A percentile compares a stretch with the other conserved stretches of the same genome.
phyloP scores from a whole-genome alignment of 805 yeast species.

The Ogataea ganodermae region DNA sequence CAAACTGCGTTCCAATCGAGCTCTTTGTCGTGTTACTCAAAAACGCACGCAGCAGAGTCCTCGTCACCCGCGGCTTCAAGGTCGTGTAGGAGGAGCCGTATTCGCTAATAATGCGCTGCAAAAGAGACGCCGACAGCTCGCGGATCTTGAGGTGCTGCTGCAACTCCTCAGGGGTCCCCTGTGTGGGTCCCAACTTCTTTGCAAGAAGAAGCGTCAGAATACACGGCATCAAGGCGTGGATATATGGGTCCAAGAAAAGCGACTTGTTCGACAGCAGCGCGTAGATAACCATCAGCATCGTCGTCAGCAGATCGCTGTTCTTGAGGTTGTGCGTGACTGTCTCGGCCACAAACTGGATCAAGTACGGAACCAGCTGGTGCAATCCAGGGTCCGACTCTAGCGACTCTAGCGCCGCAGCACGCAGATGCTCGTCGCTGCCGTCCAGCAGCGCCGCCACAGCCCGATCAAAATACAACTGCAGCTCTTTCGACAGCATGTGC shows the following conservation, averaged over 20 bases:
- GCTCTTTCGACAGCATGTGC: conserved; percentile 91
- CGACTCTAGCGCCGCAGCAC: conserved; percentile 80
- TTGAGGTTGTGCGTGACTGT: conserved; percentile 87
- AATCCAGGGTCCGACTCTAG: conserved; percentile 91
- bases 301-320: conserved; percentile 66
- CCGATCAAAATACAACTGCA: conserved; percentile 90
- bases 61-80: conserved; percentile 87
- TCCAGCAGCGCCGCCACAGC: conserved; percentile 76
- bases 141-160: conserved; percentile 61
- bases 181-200: conserved; percentile 68
- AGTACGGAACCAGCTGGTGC: conserved; percentile 95
- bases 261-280: conserved; percentile 82
- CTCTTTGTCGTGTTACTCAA: conserved; percentile 67
- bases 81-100: conserved; percentile 88
- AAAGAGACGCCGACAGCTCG: conserved; percentile 82
- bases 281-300: conserved; percentile 87
- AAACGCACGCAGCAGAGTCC: conserved; percentile 89
- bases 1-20: conserved; percentile 88
- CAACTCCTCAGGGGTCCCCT: conserved; percentile 25
- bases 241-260: conserved; percentile 89
- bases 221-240: conserved; percentile 97
- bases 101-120: conserved; percentile 73
- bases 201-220: conserved; percentile 87
- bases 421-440: conserved; percentile 57
- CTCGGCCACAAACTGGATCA: conserved; percentile 94